Evolutionary conservation across 2,329 filamentous ascomycete species (phyloP).

Genomic region (Arthrobotrys entomopaga): DNA sequence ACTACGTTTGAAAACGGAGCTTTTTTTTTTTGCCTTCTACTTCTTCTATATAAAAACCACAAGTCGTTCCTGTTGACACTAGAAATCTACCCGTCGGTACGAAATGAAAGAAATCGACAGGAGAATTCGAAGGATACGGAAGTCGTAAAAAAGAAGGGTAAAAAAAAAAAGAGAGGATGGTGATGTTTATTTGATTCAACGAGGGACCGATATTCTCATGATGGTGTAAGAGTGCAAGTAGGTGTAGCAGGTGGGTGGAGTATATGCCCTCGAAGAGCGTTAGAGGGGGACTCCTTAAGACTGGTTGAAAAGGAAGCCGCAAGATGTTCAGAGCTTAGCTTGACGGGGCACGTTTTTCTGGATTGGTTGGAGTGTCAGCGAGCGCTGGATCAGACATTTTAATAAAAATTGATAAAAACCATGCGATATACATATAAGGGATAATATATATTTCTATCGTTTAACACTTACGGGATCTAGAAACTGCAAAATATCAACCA

Average conservation of each 20-base stretch:
- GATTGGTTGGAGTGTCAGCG: background rate
- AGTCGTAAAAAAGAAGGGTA: background rate
- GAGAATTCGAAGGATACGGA: no score
- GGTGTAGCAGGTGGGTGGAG: background rate
- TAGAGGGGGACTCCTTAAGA: background rate
- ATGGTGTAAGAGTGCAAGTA: slow-evolving; percentile 10
- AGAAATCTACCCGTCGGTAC: background rate
- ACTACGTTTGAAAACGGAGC: background rate
- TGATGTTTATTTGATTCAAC: slow-evolving; percentile 18
- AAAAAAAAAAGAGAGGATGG: background rate
- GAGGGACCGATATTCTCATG: slow-evolving; percentile 40
- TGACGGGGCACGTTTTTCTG: no score
- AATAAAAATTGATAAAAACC: background rate
- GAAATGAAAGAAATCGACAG: background rate
- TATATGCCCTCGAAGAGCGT: background rate
- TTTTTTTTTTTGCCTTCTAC: background rate
- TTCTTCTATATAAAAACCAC: no score
- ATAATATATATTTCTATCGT: no score
- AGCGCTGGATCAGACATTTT: slow-evolving; percentile 3
- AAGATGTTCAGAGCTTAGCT: no score
- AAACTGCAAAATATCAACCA: background rate
- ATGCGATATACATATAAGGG: background rate
- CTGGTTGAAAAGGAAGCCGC: background rate
- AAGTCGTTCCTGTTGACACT: background rate
- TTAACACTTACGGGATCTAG: slow-evolving; percentile 6